Conservation (phyloP, 2,329 filamentous ascomycete genomes). For the Exutisphaerella laricina region DNA sequence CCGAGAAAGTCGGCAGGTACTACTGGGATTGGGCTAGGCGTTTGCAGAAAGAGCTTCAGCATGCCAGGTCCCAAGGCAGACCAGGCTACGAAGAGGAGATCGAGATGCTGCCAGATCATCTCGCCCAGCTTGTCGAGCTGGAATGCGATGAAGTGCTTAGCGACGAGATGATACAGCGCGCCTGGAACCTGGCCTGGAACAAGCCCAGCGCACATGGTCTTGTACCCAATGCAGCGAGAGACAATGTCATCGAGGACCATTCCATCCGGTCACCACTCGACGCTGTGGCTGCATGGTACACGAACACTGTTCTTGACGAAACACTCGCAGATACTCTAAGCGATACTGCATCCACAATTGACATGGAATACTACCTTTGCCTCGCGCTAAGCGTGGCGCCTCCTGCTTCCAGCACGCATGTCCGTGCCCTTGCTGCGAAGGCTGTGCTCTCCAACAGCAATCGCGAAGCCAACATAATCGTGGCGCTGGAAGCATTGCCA, state of each 20-base stretch:
- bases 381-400: conserved; percentile 70
- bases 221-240: conserved; percentile 64
- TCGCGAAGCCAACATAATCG: conserved; percentile 47
- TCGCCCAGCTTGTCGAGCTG: conserved; percentile 68
- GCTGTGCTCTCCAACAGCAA: conserved; percentile 53
- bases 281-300: conserved; percentile 87
- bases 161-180: conserved; percentile 71
- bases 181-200: conserved; percentile 88
- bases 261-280: conserved; percentile 83
- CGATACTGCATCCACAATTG: conserved; percentile 39
- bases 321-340: conserved; percentile 56
- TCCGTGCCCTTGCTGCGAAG: conserved; percentile 54
- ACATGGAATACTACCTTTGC: conserved; percentile 50
- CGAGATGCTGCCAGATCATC: conserved; percentile 68
- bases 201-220: conserved; percentile 64
- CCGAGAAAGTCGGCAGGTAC: conserved; percentile 65
- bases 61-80: conserved; percentile 24
- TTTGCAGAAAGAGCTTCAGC: conserved; percentile 44
- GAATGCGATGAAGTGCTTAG: conserved; percentile 79
- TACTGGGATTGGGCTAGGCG: conserved; percentile 78
- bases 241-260: conserved; percentile 76
- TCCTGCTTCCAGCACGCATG: conserved; percentile 65
- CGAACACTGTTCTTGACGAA: conserved; percentile 65
- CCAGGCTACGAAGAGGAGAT: conserved; percentile 44
- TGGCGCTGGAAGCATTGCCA: conserved; percentile 51